Evolutionary conservation across 208 protist species (phyloP), one percentile per base, ranked within the genome.

Genomic region (Strigomonas culicis): DNA sequence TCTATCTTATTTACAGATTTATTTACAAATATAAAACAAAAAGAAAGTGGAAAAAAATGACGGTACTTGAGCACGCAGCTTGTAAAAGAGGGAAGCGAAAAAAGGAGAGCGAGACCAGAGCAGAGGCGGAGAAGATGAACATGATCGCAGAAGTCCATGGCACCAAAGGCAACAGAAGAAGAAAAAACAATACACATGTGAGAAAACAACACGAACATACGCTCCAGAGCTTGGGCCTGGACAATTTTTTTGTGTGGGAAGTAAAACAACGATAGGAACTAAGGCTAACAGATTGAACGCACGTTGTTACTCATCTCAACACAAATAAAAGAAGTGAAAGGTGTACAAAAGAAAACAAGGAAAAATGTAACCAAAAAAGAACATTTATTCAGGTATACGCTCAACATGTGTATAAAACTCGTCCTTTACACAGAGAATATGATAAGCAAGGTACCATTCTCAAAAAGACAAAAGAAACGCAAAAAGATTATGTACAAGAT

Each of bases 1-100:
- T 15, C 3, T 3, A 44, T 44, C 0, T 19, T 11, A 22, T 22
- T 17, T 21, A 62, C 32, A 53, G 0, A 36, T 58, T 64, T 25
- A 58, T 39, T 27, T 41, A 65, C 36, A 52, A 72, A 51, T 17
- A 72, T 36, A 66, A 39, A 67, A 63, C 15, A 66, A 56, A 58
- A 66, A 17, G 22, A 58, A 44, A 57, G 43, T 55, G 50, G 50
- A 63, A 63, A 30, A 51, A 46, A 60, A 8, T 60, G 7, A 61
- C 39, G 32, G 32, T 32, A 61, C 7, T 11, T 27, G n/a, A n/a
- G n/a, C n/a, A n/a, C n/a, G n/a, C 19, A n/a, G 39, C 10, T 3
- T 7, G 32, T n/a, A 32, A 36, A 17, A 24, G 8, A 51, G 24
- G 1, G 43, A 17, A 53, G 39, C 25, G 60, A 6, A 8, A 25